Evolutionary conservation across 768 basidiomycete genomes (phyloP).

Genomic region (Trametes maxima): DNA sequence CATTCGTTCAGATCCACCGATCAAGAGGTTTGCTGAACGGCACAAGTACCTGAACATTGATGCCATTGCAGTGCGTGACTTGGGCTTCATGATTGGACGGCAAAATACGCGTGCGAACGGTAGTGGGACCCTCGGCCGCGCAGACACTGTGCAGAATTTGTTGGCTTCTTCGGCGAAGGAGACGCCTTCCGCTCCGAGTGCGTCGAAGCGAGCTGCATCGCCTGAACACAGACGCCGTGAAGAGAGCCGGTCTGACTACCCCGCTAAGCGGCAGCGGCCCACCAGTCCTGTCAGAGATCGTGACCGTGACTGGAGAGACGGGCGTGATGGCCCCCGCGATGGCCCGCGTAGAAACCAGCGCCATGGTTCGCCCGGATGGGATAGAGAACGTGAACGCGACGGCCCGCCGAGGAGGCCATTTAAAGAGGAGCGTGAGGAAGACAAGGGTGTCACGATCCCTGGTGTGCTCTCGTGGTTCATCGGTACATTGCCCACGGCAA

Average conservation of each 20-base stretch:
- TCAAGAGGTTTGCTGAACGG: slow-evolving; percentile 88
- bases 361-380: slow-evolving; percentile 49
- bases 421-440: slow-evolving; percentile 48
- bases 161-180: slow-evolving; percentile 21
- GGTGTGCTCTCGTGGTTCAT: slow-evolving; percentile 82
- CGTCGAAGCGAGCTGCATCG: slow-evolving; percentile 35
- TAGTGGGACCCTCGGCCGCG: slow-evolving; percentile 33
- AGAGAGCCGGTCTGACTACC: slow-evolving; percentile 43
- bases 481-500: slow-evolving; percentile 69
- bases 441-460: slow-evolving; percentile 42
- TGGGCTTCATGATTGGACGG: slow-evolving; percentile 66
- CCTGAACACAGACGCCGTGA: slow-evolving; percentile 46
- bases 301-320: slow-evolving; percentile 49
- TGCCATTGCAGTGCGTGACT: slow-evolving; percentile 85
- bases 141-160: slow-evolving; percentile 40
- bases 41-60: slow-evolving; percentile 84
- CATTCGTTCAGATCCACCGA: slow-evolving; percentile 71
- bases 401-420: slow-evolving; percentile 38
- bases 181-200: slow-evolving; percentile 27
- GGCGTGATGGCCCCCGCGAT: slow-evolving; percentile 27
- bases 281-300: slow-evolving; percentile 46
- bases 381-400: slow-evolving; percentile 49
- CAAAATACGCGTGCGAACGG: slow-evolving; percentile 25
- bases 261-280: slow-evolving; percentile 49
- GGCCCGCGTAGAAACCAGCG: slow-evolving; percentile 28